Base-by-base conservation (phyloP, 495 filamentous ascomycete species). In the Talaromyces proteolyticus region DNA sequence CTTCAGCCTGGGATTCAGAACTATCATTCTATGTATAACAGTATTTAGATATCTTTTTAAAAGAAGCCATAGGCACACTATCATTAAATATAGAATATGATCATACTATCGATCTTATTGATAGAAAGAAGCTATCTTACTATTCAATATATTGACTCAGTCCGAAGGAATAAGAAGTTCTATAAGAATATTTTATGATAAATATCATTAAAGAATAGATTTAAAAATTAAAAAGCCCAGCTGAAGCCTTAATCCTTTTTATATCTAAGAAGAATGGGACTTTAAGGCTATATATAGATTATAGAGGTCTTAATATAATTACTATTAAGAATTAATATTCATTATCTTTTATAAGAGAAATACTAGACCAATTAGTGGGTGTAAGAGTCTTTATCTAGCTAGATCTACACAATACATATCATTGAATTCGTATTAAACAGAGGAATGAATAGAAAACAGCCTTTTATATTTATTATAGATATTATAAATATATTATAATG, bases 221-320 rank as follows among this genome's bases (percentile, higher is more conserved):
- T 29, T 29, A 29, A 29, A 29, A 29, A 29, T 29, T 29, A 29
- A 29, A 29, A 29, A 29, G 12, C 22, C 34, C n/a, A 10, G 34
- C 29, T 3, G 8, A 40, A 17, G n/a, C 12, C 3, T 17, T 46
- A 42, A 42, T 53, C 22, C 18, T 53, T 17, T 47, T 47, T 42
- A 48, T 53, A 43, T 34, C 16, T 26, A 53, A 48, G 34, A 46
- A 42, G 47, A 22, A 42, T 47, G 42, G 38, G 20, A 19, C 12
- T 2, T 38, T 53, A 21, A 21, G 36, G 3, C 47, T 48, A n/a
- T 53, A 53, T 47, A 53, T 53, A 47, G 44, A 53, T 21, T 53
- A 53, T 22, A 18, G 11, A 47, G 16, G n/a, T 14, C 23, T 53
- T 42, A 53, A 48, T 53, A 42, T 26, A 24, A 48, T 53, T 42